Evolutionary conservation across 176 grass and related monocot genomes (phyloP).

Genomic region (Bothriochloa decipiens): DNA sequence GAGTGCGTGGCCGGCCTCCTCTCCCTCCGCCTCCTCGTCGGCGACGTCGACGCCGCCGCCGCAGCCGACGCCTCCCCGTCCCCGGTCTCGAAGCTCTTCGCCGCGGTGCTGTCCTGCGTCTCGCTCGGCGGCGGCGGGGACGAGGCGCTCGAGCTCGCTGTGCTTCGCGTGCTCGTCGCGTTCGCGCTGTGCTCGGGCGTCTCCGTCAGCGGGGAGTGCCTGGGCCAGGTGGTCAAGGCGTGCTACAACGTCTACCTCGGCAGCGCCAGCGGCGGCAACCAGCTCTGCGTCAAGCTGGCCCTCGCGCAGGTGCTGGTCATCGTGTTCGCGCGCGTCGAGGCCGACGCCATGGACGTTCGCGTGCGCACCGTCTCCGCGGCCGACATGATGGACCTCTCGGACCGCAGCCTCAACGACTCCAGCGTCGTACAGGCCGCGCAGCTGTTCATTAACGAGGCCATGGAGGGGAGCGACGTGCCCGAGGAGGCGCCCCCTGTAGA

Average conservation of each 20-base stretch:
- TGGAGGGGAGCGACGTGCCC: conserved; percentile 67
- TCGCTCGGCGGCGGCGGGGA: conserved; percentile 71
- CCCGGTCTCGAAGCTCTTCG: conserved; percentile 59
- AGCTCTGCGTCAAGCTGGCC: conserved; percentile 93
- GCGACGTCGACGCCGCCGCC: conserved; percentile 58
- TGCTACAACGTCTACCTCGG: conserved; percentile 96
- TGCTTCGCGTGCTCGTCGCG: conserved; percentile 79
- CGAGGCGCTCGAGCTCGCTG: conserved; percentile 70
- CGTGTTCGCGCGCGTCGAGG: conserved; percentile 70
- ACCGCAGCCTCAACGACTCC: conserved; percentile 93
- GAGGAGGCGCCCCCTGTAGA: conserved; percentile 10
- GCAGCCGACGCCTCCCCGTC: conserved; percentile 24
- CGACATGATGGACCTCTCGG: conserved; percentile 97
- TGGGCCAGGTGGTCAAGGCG: conserved; percentile 70
- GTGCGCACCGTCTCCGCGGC: conserved; percentile 73
- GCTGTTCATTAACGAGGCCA: conserved; percentile 85
- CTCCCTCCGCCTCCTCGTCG: conserved; percentile 62
- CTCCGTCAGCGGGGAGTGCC: conserved; percentile 65
- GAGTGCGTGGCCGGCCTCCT: conserved; percentile 78
- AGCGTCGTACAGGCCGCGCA: conserved; percentile 79
- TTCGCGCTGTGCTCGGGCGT: conserved; percentile 65
- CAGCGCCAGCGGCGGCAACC: conserved; percentile 73
- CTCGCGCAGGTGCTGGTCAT: conserved; percentile 85
- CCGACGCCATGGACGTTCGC: conserved; percentile 56
- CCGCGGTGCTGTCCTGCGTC: conserved; percentile 49